Evolutionary conservation across 768 basidiomycete species (phyloP).

Genomic region (Pholiota molesta): DNA sequence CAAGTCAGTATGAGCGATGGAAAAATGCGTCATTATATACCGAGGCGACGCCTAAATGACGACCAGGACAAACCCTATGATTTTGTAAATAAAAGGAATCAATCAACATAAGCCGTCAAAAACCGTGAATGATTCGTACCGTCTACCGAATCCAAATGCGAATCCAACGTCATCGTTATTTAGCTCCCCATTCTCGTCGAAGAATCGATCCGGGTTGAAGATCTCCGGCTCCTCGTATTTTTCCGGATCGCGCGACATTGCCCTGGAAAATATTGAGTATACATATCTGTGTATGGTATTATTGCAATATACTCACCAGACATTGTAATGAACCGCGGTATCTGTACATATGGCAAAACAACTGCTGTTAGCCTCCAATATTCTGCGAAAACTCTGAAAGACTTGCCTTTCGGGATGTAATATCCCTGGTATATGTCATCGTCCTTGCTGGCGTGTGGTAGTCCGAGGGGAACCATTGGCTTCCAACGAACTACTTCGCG

Average conservation of each 20-base stretch:
- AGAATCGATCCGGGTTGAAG: conserved; percentile 34
- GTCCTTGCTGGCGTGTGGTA: conserved; percentile 26
- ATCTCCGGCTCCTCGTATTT: conserved; percentile 25
- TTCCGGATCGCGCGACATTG: conserved; percentile 28
- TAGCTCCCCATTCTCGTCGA: conserved; percentile 13
- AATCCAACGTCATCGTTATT: conserved; percentile 12
- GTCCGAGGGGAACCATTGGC: conserved; percentile 20
- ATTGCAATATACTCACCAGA: conserved; percentile 17
- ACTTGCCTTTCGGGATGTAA: conserved; percentile 27
- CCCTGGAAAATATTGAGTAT: conserved; percentile 11
- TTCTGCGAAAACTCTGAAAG: neutral
- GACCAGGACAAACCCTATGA: conserved; percentile 1
- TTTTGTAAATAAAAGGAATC: no score
- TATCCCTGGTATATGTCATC: conserved; percentile 34
- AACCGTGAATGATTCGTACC: conserved; percentile 8
- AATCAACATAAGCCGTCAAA: neutral
- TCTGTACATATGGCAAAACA: conserved; percentile 6
- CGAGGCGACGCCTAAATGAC: neutral
- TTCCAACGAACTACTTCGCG: conserved; percentile 24
- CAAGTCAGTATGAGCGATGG: neutral
- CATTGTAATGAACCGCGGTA: conserved; percentile 19
- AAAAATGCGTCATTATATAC: neutral
- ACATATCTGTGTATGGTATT: neutral
- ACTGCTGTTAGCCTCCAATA: neutral
- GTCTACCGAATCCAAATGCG: conserved; percentile 25